A percentile compares a stretch with the other conserved stretches of the same genome.
Evolutionary conservation across 2,329 filamentous ascomycete species (phyloP).

Genomic region (Colletotrichum nymphaeae): DNA sequence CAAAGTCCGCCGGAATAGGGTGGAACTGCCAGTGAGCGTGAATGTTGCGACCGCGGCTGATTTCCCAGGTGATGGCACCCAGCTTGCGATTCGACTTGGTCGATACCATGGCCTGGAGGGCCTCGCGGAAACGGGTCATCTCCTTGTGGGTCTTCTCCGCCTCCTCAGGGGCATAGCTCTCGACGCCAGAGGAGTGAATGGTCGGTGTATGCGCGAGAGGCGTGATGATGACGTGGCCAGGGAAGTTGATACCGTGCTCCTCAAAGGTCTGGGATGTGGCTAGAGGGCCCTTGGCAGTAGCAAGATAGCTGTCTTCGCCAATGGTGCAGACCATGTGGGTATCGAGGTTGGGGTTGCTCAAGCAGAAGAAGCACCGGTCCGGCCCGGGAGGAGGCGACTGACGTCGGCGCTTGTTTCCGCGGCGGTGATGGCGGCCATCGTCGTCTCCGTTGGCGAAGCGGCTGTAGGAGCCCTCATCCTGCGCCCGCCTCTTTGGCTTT

Average conservation of each 20-base stretch:
- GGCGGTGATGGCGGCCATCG: slow-evolving; percentile 50
- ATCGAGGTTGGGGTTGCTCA: slow-evolving; percentile 86
- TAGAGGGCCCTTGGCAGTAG: slow-evolving; percentile 91
- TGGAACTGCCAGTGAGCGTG: slow-evolving; percentile 96
- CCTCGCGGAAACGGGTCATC: slow-evolving; percentile 83
- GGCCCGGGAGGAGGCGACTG: slow-evolving; percentile 74
- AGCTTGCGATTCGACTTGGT: slow-evolving; percentile 67
- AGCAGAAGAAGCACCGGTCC: slow-evolving; percentile 92
- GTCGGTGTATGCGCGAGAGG: slow-evolving; percentile 86
- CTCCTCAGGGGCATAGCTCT: slow-evolving; percentile 60
- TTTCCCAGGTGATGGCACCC: slow-evolving; percentile 92
- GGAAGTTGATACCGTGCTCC: slow-evolving; percentile 75
- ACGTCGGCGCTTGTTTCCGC: slow-evolving; percentile 56
- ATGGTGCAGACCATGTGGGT: slow-evolving; percentile 92
- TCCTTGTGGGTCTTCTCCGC: slow-evolving; percentile 76
- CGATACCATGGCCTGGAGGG: slow-evolving; percentile 84
- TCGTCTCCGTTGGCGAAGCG: slow-evolving; percentile 65
- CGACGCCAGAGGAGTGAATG: slow-evolving; percentile 72
- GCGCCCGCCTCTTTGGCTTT: slow-evolving; percentile 68
- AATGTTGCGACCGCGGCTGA: slow-evolving; percentile 82
- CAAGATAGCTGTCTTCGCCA: slow-evolving; percentile 87
- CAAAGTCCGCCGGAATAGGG: slow-evolving; percentile 75
- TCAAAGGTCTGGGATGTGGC: slow-evolving; percentile 76
- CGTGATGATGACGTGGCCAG: slow-evolving; percentile 91
- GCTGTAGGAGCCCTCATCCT: slow-evolving; percentile 60